Conservation (phyloP, 2,329 filamentous ascomycete genomes). For the Bipolaris zeicola region DNA sequence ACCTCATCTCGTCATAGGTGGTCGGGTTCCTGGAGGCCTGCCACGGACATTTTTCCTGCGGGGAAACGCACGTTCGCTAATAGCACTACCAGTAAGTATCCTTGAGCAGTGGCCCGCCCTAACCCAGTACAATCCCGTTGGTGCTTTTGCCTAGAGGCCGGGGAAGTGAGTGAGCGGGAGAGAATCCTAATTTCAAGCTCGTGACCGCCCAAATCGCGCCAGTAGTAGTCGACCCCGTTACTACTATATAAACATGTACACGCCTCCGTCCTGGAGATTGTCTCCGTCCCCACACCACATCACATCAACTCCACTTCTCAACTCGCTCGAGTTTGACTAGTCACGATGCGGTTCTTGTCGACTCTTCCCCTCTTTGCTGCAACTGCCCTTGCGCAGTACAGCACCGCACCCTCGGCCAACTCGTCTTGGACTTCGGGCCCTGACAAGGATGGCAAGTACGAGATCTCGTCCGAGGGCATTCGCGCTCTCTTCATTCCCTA, state of each 20-base stretch:
- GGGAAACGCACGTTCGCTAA: slow-evolving; percentile 28
- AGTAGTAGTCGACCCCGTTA: slow-evolving; percentile 19
- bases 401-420: slow-evolving; percentile 21
- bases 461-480: slow-evolving; percentile 70
- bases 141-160: slow-evolving; percentile 16
- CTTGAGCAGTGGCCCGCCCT: slow-evolving; percentile 21
- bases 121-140: slow-evolving; percentile 19
- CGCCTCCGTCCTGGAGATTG: slow-evolving; percentile 11
- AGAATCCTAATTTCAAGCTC: slow-evolving; percentile 28
- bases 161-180: slow-evolving; percentile 18
- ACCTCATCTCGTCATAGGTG: slow-evolving; percentile 23
- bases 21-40: slow-evolving; percentile 34
- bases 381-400: slow-evolving; percentile 36
- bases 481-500: slow-evolving; percentile 74
- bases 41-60: slow-evolving; percentile 29
- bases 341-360: slow-evolving; percentile 35
- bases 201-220: slow-evolving; percentile 21
- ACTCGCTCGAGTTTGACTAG: slow-evolving; percentile 22
- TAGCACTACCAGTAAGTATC: not conserved
- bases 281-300: slow-evolving; percentile 19
- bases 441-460: slow-evolving; percentile 66
- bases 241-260: slow-evolving; percentile 20
- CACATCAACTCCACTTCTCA: slow-evolving; percentile 24
- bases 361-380: slow-evolving; percentile 33
- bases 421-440: slow-evolving; percentile 30